Base-by-base conservation (phyloP, 805 yeast species). In the Candida morakotiae region DNA sequence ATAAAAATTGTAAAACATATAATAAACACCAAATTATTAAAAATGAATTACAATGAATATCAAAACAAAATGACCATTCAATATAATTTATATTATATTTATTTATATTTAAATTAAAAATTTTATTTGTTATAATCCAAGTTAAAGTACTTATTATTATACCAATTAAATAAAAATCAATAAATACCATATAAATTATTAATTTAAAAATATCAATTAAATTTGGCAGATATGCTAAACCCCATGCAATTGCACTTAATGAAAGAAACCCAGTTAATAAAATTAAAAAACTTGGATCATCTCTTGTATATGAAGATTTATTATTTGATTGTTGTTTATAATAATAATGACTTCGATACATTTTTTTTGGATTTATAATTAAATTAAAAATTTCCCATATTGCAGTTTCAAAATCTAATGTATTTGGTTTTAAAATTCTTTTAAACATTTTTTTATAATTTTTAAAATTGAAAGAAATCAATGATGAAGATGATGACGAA, bases 61-160 rank as follows among this genome's bases (percentile, higher is more conserved):
- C 97, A 55, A 89, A 89, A 63, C 96, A 87, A 56, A 87, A 88
- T 1, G 91, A 88, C 96, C 96, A 89, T 55, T 89, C 96, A 37
- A 87, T 63, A 47, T 53, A 69, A 55, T 51, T 67, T 30, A 55
- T 51, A 41, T 54, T 61, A 38, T 53, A 55, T 30, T 44, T 45
- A n/a, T 34, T 43, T 10, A 34, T 20, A 15, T 28, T 31, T 9
- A 42, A 21, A 45, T 73, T 76, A 46, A 86, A 70, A 39, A 86
- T 71, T 46, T 71, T 73, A 52, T 83, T 83, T 21, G 87, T 79
- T 26, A 85, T 50, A 11, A 78, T 45, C 94, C 95, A 89, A 15
- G 81, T 78, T 10, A 77, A 41, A 1, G 95, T 80, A 8, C 96
- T 77, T 13, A 87, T 69, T 4, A 81, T 56, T 3, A 75, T 56